phyloP scores from a whole-genome alignment of 73 alveolate species.

The Paramecium pentaurelia region DNA sequence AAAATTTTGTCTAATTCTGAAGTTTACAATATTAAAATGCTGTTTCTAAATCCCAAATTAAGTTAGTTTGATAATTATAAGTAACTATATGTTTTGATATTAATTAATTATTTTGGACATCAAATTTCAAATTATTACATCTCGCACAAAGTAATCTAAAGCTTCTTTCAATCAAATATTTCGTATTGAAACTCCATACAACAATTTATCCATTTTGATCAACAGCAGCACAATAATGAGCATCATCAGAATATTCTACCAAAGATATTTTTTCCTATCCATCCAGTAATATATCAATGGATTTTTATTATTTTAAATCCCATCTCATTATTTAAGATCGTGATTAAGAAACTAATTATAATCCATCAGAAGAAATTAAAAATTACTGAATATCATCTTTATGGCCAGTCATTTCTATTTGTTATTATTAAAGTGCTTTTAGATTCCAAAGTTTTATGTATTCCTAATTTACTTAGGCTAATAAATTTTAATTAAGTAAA shows the following conservation, averaged over 20 bases:
- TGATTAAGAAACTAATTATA: background rate
- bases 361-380: background rate
- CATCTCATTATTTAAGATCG: background rate
- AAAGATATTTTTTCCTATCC: background rate
- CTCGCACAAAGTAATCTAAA: background rate
- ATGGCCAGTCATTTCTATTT: background rate
- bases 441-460: background rate
- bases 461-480: background rate
- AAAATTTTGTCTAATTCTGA: too few relatives aligned
- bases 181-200: background rate
- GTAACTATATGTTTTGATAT: background rate
- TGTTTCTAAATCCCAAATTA: background rate
- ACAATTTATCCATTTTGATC: background rate
- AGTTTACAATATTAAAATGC: too few relatives aligned
- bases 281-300: background rate
- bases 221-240: background rate
- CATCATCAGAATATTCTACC: background rate
- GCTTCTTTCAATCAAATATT: background rate
- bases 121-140: background rate
- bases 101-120: too few relatives aligned
- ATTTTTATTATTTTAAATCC: background rate
- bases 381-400: background rate
- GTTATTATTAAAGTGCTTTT: background rate
- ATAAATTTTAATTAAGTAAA: background rate
- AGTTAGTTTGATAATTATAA: too few relatives aligned